Evolutionary conservation across 257 asterid genomes (phyloP), one percentile per base, ranked within the genome.

Genomic region (Primulina eburnea): DNA sequence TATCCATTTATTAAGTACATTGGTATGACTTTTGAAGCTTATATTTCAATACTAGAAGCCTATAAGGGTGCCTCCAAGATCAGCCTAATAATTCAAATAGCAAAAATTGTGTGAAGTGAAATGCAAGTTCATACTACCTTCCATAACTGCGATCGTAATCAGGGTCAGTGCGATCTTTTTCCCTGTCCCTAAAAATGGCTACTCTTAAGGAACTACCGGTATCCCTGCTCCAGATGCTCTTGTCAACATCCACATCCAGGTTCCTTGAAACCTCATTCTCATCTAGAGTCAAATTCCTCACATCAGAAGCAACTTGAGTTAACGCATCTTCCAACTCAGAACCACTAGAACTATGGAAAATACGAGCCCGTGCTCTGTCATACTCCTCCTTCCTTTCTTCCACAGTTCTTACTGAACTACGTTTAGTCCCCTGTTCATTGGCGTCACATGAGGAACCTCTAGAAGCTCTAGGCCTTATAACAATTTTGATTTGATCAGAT

Each of bases 121-220:
- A 29, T 69, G 67, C 65, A 50, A 69, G 43, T 24, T 69, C 68
- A 73, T 18, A 47, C 26, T 77, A 88, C 99, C 99, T 91, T 77
- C 80, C 91, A 73, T 86, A 90, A 75, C 90, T 89, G 82, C 99
- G 88, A 75, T 94, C 96, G 73, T 94, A 94, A 84, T 91, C 99
- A 60, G 99, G 97, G 79, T 94, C 99, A 16, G 77, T 82, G 33
- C 89, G 89, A 60, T 94, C 97, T 79, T 91, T 94, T 84, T 94
- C 99, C 85, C 88, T 81, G 89, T 94, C 97, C 87, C 97, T 86
- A n/a, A 91, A 77, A 82, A 94, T 91, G 64, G 99, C 99, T 60
- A 92, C 96, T 37, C 89, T 83, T 58, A 91, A 89, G 64, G 90
- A 73, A 74, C 71, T 71, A 66, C 94, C 79, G 26, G 73, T 56